A percentile compares a stretch with the other conserved stretches of the same genome.
Conservation (phyloP, 805 yeast species). For the Hanseniaspora opuntiae region DNA sequence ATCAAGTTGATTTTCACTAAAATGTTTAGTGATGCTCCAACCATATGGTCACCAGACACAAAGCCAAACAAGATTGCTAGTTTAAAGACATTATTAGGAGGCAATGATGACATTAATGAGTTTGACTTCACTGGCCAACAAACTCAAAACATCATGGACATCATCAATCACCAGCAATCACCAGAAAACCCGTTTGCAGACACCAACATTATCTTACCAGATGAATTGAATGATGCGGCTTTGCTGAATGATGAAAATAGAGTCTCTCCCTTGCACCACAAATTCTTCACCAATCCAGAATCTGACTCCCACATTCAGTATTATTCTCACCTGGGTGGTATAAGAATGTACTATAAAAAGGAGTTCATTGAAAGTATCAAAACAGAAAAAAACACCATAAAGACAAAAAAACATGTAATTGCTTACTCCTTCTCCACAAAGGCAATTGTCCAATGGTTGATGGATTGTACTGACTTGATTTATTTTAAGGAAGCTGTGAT, state of each 20-base stretch:
- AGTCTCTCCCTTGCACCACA: slow-evolving; percentile 56
- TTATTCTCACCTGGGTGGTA: slow-evolving; percentile 52
- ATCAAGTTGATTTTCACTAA: slow-evolving; percentile 48
- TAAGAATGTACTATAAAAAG: slow-evolving; percentile 41
- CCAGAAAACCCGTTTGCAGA: slow-evolving; percentile 3
- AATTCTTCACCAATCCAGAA: slow-evolving; percentile 76
- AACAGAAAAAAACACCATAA: slow-evolving; percentile 10
- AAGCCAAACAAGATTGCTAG: slow-evolving; percentile 38
- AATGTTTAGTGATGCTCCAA: slow-evolving; percentile 54
- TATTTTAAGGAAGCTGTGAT: slow-evolving; percentile 39
- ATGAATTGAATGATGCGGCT: not conserved
- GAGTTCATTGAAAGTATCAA: slow-evolving; percentile 18
- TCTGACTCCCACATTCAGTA: slow-evolving; percentile 73
- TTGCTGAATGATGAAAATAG: slow-evolving; percentile 18
- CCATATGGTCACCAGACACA: slow-evolving; percentile 51
- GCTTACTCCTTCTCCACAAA: slow-evolving; percentile 57
- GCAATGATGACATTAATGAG: slow-evolving; percentile 25
- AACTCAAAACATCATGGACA: not conserved
- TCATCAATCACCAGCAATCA: not conserved
- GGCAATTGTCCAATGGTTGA: slow-evolving; percentile 71
- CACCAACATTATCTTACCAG: not conserved
- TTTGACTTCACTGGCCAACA: slow-evolving; percentile 20
- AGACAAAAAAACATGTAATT: slow-evolving; percentile 14
- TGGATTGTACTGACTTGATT: slow-evolving; percentile 74
- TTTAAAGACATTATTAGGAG: slow-evolving; percentile 24